phyloP scores from a whole-genome alignment of 2,329 filamentous ascomycete species.

The Metarhizium album region DNA sequence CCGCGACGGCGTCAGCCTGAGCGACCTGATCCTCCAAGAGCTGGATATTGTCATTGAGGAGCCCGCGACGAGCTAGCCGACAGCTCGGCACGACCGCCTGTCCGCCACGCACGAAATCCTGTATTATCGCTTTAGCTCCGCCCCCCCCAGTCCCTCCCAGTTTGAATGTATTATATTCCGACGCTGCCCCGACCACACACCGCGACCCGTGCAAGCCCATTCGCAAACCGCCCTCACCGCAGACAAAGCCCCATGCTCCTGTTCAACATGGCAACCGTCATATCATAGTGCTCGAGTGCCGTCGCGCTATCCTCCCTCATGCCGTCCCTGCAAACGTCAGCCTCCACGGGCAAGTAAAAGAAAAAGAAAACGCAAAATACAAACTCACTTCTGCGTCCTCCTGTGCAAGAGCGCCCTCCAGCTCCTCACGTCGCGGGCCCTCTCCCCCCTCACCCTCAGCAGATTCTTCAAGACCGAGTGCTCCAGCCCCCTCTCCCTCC shows the following conservation, averaged over 20 bases:
- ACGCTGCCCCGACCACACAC: too few relatives aligned
- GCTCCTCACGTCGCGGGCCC: conserved; percentile 5
- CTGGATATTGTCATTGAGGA: conserved; percentile 53
- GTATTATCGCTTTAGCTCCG: conserved; percentile 1
- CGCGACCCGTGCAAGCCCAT: too few relatives aligned
- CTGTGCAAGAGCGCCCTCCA: conserved; percentile 14
- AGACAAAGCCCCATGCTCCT: conserved; percentile 59
- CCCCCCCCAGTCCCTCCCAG: not conserved
- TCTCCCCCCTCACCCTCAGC: conserved; percentile 24
- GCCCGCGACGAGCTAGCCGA: conserved; percentile 15
- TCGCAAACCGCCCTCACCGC: conserved; percentile 25
- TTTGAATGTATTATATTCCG: too few relatives aligned
- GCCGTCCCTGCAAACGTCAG: conserved; percentile 8
- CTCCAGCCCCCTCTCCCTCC: conserved; percentile 53
- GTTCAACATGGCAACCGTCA: conserved; percentile 63
- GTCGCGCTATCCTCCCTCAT: conserved; percentile 13
- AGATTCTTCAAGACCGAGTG: conserved; percentile 63
- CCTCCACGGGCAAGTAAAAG: too few relatives aligned
- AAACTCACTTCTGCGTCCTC: conserved; percentile 16
- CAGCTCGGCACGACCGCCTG: not conserved
- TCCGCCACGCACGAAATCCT: not conserved
- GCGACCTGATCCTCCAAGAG: conserved; percentile 63
- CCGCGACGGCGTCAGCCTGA: conserved; percentile 69
- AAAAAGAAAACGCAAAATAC: too few relatives aligned
- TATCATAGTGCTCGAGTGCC: conserved; percentile 52